Conservation (phyloP, 2,329 filamentous ascomycete species). For the Remersonia thermophila region DNA sequence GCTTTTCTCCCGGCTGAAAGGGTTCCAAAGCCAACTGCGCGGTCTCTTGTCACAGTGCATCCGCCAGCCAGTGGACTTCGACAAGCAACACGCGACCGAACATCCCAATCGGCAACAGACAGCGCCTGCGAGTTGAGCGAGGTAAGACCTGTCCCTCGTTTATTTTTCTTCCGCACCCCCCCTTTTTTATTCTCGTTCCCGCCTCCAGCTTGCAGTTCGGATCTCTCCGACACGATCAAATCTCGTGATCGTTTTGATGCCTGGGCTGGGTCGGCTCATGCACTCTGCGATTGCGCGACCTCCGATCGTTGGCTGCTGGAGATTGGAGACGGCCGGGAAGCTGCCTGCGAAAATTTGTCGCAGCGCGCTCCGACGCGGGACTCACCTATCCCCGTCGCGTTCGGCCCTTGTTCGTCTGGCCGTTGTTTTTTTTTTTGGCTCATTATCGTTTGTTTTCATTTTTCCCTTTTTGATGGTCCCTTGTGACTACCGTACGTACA, state of each 20-base stretch:
- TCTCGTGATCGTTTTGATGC: no score
- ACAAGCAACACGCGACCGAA: slow-evolving; percentile 18
- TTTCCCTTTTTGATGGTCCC: no score
- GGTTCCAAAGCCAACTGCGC: no score
- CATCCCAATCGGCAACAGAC: slow-evolving; percentile 7
- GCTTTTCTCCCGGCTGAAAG: no score
- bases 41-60: no score
- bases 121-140: slow-evolving; percentile 8
- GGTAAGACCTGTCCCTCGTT: slow-evolving; percentile 22
- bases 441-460: no score
- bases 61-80: slow-evolving; percentile 15
- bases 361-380: no score
- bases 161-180: slow-evolving; percentile 17
- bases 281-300: slow-evolving; percentile 16
- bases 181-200: no score
- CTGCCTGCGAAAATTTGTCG: slow-evolving; percentile 16
- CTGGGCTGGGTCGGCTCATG: no score
- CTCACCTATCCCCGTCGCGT: slow-evolving; percentile 9
- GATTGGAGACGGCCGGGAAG: slow-evolving; percentile 10
- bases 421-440: slow-evolving; percentile 4
- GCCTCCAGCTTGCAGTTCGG: no score
- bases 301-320: slow-evolving; percentile 16
- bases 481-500: no score
- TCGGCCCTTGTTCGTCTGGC: slow-evolving; percentile 1
- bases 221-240: no score